These are phyloP conservation scores for Monosporozyma aquatica DNA, from an alignment of 805 yeast genomes.

Conservation along the genomic window DNA sequence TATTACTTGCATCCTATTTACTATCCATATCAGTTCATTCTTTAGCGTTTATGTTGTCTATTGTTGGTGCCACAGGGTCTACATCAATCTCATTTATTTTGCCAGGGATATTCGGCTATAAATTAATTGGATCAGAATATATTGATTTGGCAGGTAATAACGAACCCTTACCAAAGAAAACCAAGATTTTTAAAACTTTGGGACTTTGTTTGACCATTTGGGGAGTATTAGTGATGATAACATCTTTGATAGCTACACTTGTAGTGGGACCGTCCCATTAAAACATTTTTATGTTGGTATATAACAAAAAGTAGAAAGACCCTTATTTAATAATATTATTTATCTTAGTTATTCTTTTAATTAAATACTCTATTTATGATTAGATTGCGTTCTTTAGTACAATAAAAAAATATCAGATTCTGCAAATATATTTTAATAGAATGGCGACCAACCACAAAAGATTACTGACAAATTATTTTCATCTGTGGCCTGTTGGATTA, in stretches of 20 bases:
- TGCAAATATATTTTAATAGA: slow-evolving; percentile 33
- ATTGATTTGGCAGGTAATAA: neutral
- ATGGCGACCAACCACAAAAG: slow-evolving; percentile 81
- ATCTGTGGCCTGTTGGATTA: slow-evolving; percentile 69
- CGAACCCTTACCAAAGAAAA: slow-evolving; percentile 20
- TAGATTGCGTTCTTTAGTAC: no score
- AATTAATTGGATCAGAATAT: slow-evolving; percentile 20
- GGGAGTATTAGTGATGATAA: slow-evolving; percentile 45
- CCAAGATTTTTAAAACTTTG: slow-evolving; percentile 28
- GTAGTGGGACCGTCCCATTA: slow-evolving; percentile 22
- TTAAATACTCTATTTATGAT: no score
- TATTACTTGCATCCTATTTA: slow-evolving; percentile 42
- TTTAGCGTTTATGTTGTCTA: slow-evolving; percentile 58
- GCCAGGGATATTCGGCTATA: slow-evolving; percentile 68
- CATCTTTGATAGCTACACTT: slow-evolving; percentile 37
- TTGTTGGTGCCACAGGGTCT: slow-evolving; percentile 80
- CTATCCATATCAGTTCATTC: slow-evolving; percentile 53
- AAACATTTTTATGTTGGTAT: no score
- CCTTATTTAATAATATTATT: neutral
- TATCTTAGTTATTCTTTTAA: no score
- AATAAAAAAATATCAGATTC: no score
- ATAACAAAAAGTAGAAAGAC: no score
- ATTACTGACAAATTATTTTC: slow-evolving; percentile 59
- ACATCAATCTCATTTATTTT: slow-evolving; percentile 68
- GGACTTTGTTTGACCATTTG: slow-evolving; percentile 36